Base-by-base conservation (phyloP, 139 green algal genomes). In the Desmodesmus armatus region DNA sequence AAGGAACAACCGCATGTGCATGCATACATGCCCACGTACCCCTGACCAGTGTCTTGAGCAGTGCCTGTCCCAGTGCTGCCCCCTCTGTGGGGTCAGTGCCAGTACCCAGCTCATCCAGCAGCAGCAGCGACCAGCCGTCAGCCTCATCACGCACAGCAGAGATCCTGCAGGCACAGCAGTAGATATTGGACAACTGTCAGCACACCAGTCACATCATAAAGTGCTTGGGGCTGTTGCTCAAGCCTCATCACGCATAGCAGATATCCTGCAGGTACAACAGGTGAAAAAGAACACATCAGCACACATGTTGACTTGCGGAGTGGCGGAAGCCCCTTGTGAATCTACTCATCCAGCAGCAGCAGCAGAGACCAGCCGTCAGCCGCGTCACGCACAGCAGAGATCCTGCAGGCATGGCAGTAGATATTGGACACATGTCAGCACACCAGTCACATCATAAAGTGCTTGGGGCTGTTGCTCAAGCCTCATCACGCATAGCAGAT, bases 61-160 rank as follows among this genome's bases (percentile, higher is more conserved):
- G 82, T 0, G 96, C 94, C 37, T 94, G 87, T 0, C 95, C 97
- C 77, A 99, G 87, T 7, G 96, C 96, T 3, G 97, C 94, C 6
- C 97, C 97, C 89, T 99, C 97, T 4, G 82, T 71, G 0, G 97
- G 96, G 87, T 99, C 97, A 23, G 97, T 99, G 51, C 97, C 96
- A 11, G 95, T 97, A 27, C 97, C 97, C 35, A 99, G 87, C 90
- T 99, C 97, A 85, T 99, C 97, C 75, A 99, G 87, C 74, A 99
- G 92, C 78, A 99, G 92, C 63, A 99, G 91, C 5, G 91, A 88
- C 21, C 88, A 78, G 39, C 92, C 92, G 74, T 95, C 88, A 4
- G 93, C 91, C 87, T 96, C 95, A 13, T 66, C 82, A 43, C 96
- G 82, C 58, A 97, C 78, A 9, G 84, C 88, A 83, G 94, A 90